Conservation (phyloP, 495 filamentous ascomycete genomes). For the Neurospora tetrasperma region DNA sequence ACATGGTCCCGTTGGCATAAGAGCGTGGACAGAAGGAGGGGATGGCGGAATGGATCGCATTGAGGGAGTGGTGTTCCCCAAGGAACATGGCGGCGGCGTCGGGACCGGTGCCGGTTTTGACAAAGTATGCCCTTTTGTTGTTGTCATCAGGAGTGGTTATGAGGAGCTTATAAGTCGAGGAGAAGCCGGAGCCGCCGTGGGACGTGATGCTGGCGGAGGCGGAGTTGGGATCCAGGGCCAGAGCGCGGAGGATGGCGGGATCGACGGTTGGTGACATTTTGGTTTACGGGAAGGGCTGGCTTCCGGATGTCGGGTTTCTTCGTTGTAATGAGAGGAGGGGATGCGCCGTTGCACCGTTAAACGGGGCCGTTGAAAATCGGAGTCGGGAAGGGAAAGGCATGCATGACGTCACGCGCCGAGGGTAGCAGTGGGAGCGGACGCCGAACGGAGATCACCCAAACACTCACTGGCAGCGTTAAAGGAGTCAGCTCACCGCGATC, state of each 20-base stretch:
- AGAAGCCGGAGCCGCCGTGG: constrained; percentile 64
- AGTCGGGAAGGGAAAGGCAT: not conserved
- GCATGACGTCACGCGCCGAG: not conserved
- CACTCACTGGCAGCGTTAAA: not conserved
- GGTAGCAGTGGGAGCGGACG: not conserved
- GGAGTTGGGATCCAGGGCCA: constrained; percentile 38
- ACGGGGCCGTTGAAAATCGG: not conserved
- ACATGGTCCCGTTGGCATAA: constrained; percentile 56
- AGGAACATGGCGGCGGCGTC: constrained; percentile 67
- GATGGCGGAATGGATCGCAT: constrained; percentile 60
- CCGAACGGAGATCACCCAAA: not conserved
- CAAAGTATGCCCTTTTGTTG: constrained; percentile 57
- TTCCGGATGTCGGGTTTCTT: not conserved
- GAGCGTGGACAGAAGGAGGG: constrained; percentile 66
- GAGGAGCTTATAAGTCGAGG: constrained; percentile 57
- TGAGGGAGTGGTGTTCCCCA: constrained; percentile 77
- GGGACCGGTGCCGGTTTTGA: constrained; percentile 62
- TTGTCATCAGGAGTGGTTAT: constrained; percentile 41
- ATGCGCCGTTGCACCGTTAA: not conserved
- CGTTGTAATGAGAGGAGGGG: not conserved
- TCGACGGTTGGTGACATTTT: constrained; percentile 39
- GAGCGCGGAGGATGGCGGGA: constrained; percentile 48
- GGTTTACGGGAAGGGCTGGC: not conserved
- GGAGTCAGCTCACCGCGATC: not conserved
- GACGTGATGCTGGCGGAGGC: constrained; percentile 46